A percentile compares a stretch with the other conserved stretches of the same genome.
phyloP scores from a whole-genome alignment of 2,329 filamentous ascomycete species.

The Shiraia sp. region DNA sequence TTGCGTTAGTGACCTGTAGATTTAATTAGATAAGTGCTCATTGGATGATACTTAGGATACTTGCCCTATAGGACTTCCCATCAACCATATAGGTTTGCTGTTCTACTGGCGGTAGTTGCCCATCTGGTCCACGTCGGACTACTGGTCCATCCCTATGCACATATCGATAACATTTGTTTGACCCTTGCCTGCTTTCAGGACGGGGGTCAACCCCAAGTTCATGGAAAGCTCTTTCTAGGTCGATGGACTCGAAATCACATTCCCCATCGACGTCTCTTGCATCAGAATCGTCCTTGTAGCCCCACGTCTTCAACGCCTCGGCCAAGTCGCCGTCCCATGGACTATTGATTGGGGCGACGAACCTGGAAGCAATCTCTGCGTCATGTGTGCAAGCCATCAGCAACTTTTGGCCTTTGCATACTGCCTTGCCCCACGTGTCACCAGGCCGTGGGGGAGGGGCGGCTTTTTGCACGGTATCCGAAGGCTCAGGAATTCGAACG shows the following conservation, averaged over 20 bases:
- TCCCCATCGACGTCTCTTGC: constrained; percentile 2
- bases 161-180: constrained; percentile 16
- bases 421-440: constrained; percentile 2
- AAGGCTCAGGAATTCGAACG: too few relatives aligned
- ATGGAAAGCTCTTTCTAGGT: background rate
- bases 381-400: constrained; percentile 5
- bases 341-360: constrained; percentile 11
- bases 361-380: constrained; percentile 1
- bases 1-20: constrained; percentile 13
- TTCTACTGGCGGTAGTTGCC: constrained; percentile 4
- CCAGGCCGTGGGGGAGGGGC: too few relatives aligned
- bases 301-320: constrained; percentile 11
- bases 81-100: constrained; percentile 21
- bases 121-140: constrained; percentile 4
- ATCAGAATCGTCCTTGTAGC: constrained; percentile 9
- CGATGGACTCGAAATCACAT: constrained; percentile 6
- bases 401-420: constrained; percentile 12
- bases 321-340: constrained; percentile 9
- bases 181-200: constrained; percentile 7
- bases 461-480: too few relatives aligned
- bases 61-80: constrained; percentile 13
- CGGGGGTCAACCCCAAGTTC: constrained; percentile 10
- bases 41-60: background rate
- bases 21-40: background rate
- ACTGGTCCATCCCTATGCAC: constrained; percentile 14